These are phyloP conservation scores for Fomitopsis serialis DNA, from an alignment of 768 basidiomycete genomes.

Conservation along the genomic window DNA sequence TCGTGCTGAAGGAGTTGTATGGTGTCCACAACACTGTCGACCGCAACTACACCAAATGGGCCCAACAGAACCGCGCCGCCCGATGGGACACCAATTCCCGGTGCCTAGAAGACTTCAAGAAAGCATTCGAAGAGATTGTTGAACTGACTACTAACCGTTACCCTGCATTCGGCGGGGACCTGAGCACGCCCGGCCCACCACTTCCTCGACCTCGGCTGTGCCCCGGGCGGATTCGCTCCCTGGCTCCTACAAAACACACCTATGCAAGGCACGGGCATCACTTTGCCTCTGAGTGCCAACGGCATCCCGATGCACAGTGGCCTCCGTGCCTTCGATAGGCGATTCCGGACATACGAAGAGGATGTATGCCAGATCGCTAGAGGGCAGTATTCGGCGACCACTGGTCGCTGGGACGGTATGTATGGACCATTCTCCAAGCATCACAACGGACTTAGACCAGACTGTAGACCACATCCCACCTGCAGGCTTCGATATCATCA, in stretches of 20 bases:
- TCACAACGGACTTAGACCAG: too few relatives aligned
- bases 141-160: too few relatives aligned
- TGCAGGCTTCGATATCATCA: constrained; percentile 13
- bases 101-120: background rate
- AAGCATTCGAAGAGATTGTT: background rate
- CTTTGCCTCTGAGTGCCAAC: constrained; percentile 3
- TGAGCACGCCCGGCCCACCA: background rate
- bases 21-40: too few relatives aligned
- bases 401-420: too few relatives aligned
- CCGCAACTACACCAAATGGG: too few relatives aligned
- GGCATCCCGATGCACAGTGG: background rate
- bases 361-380: constrained; percentile 4
- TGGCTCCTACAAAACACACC: constrained; percentile 7
- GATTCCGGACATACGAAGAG: background rate
- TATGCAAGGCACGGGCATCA: constrained; percentile 6
- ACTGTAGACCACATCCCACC: too few relatives aligned
- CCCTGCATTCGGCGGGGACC: background rate
- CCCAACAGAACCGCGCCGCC: too few relatives aligned
- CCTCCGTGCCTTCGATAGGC: too few relatives aligned
- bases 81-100: too few relatives aligned
- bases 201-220: constrained; percentile 14
- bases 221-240: constrained; percentile 12
- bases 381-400: too few relatives aligned
- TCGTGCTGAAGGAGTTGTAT: too few relatives aligned
- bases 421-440: too few relatives aligned